These are phyloP conservation scores for Roridomyces roridus DNA, from an alignment of 768 basidiomycete genomes.

Conservation along the genomic window DNA sequence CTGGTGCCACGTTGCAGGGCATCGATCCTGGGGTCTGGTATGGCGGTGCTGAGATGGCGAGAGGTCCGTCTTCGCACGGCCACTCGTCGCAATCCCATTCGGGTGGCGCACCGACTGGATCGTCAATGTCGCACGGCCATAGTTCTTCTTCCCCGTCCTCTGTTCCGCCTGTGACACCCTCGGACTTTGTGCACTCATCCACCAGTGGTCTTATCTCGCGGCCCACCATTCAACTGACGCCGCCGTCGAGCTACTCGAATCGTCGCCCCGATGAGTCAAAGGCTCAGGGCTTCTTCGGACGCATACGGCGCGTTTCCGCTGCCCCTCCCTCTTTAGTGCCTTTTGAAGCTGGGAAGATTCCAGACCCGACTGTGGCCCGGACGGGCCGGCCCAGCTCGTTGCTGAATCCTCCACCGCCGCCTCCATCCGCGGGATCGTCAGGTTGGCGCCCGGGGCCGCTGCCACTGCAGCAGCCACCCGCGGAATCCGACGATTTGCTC, in stretches of 20 bases:
- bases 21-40: conserved; percentile 3
- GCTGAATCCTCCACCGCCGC: conserved; percentile 12
- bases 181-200: background rate
- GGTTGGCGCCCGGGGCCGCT: background rate
- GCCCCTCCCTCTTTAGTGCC: background rate
- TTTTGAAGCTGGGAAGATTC: background rate
- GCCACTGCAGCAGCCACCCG: conserved; percentile 5
- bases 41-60: background rate
- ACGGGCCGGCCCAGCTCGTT: conserved; percentile 4
- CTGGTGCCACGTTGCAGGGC: conserved; percentile 2
- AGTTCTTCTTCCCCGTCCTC: background rate
- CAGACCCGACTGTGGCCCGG: conserved; percentile 1
- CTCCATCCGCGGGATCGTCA: background rate
- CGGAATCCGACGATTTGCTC: background rate
- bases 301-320: background rate
- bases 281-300: background rate
- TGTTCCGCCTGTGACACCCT: background rate
- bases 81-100: conserved; percentile 5
- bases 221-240: background rate
- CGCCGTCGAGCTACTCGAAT: conserved; percentile 10
- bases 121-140: background rate
- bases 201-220: background rate
- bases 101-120: too few species aligned
- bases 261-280: background rate
- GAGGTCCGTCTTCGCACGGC: background rate